Conservation (phyloP, 495 filamentous ascomycete species). For the Cenococcum geophilum region DNA sequence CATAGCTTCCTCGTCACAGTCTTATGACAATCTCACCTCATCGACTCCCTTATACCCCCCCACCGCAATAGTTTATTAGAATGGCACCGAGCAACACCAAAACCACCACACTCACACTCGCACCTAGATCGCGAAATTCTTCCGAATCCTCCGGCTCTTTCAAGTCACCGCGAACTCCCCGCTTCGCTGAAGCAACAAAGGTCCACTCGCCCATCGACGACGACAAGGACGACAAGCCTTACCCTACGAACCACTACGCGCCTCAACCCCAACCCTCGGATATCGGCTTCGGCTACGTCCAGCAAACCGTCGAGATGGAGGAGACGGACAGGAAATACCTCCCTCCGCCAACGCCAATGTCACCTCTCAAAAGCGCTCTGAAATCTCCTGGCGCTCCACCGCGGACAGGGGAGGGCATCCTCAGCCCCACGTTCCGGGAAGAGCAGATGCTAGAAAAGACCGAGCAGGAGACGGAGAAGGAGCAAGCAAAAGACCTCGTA, state of each 20-base stretch:
- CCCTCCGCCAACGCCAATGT: slow-evolving; percentile 55
- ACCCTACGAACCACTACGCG: slow-evolving; percentile 50
- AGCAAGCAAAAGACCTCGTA: slow-evolving; percentile 81
- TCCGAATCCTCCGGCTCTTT: slow-evolving; percentile 43
- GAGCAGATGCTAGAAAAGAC: slow-evolving; percentile 76
- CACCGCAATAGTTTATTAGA: slow-evolving; percentile 20
- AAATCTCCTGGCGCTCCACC: slow-evolving; percentile 75
- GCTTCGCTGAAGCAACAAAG: slow-evolving; percentile 85
- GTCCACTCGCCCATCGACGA: slow-evolving; percentile 75
- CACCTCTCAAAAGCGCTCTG: slow-evolving; percentile 70
- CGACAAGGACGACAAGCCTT: neutral
- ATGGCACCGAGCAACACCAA: slow-evolving; percentile 38
- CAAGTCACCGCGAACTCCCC: slow-evolving; percentile 71
- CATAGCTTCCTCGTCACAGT: slow-evolving; percentile 10
- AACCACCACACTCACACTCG: slow-evolving; percentile 28
- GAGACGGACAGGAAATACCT: slow-evolving; percentile 38
- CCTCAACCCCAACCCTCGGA: slow-evolving; percentile 67
- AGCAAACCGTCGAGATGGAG: slow-evolving; percentile 44
- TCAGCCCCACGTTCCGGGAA: slow-evolving; percentile 85
- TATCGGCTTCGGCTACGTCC: slow-evolving; percentile 87
- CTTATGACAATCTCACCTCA: slow-evolving; percentile 24
- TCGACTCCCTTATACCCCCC: slow-evolving; percentile 13
- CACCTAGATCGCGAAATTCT: slow-evolving; percentile 32
- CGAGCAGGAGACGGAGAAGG: slow-evolving; percentile 70
- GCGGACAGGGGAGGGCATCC: slow-evolving; percentile 52